phyloP scores from a whole-genome alignment of 768 basidiomycete species.

The Suillus occidentalis region DNA sequence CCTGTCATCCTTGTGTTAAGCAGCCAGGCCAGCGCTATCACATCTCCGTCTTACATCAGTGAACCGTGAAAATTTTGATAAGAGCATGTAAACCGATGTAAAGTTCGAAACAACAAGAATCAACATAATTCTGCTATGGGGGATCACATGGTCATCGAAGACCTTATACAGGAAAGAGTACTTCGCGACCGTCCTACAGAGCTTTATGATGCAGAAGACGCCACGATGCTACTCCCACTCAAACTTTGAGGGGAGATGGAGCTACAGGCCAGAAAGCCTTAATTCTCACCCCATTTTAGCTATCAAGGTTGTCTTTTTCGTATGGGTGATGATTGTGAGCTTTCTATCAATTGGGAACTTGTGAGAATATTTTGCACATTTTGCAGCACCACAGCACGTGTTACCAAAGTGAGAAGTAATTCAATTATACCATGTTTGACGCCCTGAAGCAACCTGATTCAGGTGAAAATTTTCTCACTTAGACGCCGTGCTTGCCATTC shows the following conservation, averaged over 20 bases:
- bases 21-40: background rate
- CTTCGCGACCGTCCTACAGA: background rate
- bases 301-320: too few relatives aligned
- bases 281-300: too few relatives aligned
- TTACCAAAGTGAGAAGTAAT: too few relatives aligned
- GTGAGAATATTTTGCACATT: background rate
- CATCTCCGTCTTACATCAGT: background rate
- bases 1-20: background rate
- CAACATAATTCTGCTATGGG: background rate
- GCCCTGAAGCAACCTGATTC: too few relatives aligned
- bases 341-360: background rate
- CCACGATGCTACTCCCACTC: background rate
- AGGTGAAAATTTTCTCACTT: too few relatives aligned
- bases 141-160: background rate
- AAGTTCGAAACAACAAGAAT: background rate
- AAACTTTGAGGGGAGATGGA: background rate
- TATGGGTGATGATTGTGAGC: background rate
- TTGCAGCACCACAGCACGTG: background rate
- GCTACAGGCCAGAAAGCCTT: background rate
- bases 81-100: too few relatives aligned
- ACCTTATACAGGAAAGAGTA: background rate
- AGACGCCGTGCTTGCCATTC: too few relatives aligned
- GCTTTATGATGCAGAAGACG: background rate
- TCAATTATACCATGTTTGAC: too few relatives aligned
- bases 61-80: too few relatives aligned